Conservation (phyloP, 768 basidiomycete genomes). For the Cubamyces lactineus region DNA sequence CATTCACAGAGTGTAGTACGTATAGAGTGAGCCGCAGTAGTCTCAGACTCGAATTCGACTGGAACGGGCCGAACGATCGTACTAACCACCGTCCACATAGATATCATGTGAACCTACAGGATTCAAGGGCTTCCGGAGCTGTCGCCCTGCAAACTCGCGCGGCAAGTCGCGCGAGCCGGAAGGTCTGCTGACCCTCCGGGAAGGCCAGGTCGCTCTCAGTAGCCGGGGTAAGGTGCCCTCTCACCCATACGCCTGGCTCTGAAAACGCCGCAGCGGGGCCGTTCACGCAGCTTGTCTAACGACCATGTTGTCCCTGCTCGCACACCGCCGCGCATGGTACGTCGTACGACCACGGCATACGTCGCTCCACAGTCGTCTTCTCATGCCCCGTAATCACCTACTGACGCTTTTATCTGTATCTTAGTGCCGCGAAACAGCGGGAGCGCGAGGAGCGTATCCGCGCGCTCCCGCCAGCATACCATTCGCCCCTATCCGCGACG, state of each 20-base stretch:
- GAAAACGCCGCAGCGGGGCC: neutral
- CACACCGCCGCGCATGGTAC: slow-evolving; percentile 32
- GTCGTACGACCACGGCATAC: slow-evolving; percentile 7
- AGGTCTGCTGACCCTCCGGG: slow-evolving; percentile 1
- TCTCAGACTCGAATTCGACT: no score
- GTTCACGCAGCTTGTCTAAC: slow-evolving; percentile 4
- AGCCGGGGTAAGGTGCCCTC: neutral
- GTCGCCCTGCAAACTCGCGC: neutral
- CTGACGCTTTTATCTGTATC: neutral
- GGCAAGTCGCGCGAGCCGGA: neutral
- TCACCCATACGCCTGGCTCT: neutral
- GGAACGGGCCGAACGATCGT: no score
- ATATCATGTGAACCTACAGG: no score
- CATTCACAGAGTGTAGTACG: no score
- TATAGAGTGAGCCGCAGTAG: no score
- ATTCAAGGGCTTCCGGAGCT: neutral
- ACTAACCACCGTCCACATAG: neutral
- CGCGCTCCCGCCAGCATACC: slow-evolving; percentile 28
- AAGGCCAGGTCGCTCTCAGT: neutral
- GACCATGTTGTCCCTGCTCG: slow-evolving; percentile 28
- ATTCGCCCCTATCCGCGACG: slow-evolving; percentile 19
- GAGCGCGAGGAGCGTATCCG: slow-evolving; percentile 33
- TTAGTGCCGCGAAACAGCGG: slow-evolving; percentile 30
- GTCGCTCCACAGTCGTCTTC: neutral
- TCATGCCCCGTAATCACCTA: neutral